phyloP scores from a whole-genome alignment of 139 green algal genomes.

The Nannochloris sp. region DNA sequence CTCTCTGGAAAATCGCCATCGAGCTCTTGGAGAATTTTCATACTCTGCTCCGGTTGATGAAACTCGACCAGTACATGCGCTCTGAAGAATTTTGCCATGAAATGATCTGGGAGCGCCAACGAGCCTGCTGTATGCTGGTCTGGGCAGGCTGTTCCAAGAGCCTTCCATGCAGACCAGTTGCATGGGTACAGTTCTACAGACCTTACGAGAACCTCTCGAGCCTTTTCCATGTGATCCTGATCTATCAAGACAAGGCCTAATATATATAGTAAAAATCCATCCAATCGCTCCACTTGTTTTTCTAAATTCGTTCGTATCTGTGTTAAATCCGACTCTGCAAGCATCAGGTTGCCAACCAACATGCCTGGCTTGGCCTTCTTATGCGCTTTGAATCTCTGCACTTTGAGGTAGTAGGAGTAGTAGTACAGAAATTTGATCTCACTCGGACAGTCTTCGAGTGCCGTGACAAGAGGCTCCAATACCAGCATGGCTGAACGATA shows the following conservation, averaged over 20 bases:
- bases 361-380: not conserved
- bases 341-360: not conserved
- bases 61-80: constrained; percentile 56
- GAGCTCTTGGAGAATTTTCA: constrained; percentile 45
- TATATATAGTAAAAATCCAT: constrained; percentile 65
- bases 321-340: not conserved
- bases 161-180: constrained; percentile 90
- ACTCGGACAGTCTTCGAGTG: too few species aligned
- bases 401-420: constrained; percentile 73
- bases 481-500: too few species aligned
- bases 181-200: constrained; percentile 65
- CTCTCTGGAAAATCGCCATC: constrained; percentile 54
- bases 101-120: constrained; percentile 59
- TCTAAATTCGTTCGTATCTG: constrained; percentile 24
- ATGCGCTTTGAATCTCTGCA: constrained; percentile 62
- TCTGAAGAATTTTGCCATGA: constrained; percentile 68
- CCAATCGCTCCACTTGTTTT: constrained; percentile 7
- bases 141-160: constrained; percentile 45
- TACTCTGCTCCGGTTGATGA: constrained; percentile 70
- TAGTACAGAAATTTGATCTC: constrained; percentile 58
- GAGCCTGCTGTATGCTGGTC: constrained; percentile 17
- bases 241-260: constrained; percentile 65
- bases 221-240: constrained; percentile 30
- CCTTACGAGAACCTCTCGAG: constrained; percentile 28
- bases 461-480: too few species aligned